Evolutionary conservation across 345 rosid genomes (phyloP), one percentile per base, ranked within the genome.

Genomic region (Gossypium mustelinum): DNA sequence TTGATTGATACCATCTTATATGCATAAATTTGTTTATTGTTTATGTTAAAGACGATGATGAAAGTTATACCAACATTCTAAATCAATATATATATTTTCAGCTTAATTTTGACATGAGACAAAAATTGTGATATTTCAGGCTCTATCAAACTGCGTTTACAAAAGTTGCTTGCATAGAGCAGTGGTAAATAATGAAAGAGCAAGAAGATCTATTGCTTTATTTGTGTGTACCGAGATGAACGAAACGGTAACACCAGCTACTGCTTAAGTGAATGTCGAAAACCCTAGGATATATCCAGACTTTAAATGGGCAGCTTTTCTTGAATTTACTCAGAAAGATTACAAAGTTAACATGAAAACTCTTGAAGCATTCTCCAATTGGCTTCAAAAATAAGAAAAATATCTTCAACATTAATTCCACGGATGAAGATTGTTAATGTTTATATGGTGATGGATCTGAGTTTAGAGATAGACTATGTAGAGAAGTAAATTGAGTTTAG

Each of bases 131-230:
- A 0, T 60, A 1, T 27, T 58, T 20, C 74, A 89, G 91, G 89
- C 91, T 57, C 76, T 89, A 29, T 84, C 88, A 11, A 87, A 89
- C 67, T 87, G 87, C 1, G 70, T 73, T 48, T 89, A 80, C 84
- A 84, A 82, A 82, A 89, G 93, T 34, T 86, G 93, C 80, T 62
- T 89, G 80, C 93, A 89, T 72, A 82, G 88, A 55, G 90, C 88
- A 7, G 93, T 85, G 63, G 93, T 89, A 58, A 87, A 87, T 75
- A 83, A 70, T 22, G 56, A 62, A 52, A 78, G 75, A 0, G 81
- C 70, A 17, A 85, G 90, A 75, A 89, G 82, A 76, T 89, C 90
- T 1, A 77, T 87, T 3, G 93, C 89, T 18, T 89, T 87, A 81
- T 89, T 89, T 73, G 51, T 87, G 22, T 81, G 86, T 76, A 90